Evolutionary conservation across 306 rosid species (phyloP).

Genomic region (Vigna radiata): DNA sequence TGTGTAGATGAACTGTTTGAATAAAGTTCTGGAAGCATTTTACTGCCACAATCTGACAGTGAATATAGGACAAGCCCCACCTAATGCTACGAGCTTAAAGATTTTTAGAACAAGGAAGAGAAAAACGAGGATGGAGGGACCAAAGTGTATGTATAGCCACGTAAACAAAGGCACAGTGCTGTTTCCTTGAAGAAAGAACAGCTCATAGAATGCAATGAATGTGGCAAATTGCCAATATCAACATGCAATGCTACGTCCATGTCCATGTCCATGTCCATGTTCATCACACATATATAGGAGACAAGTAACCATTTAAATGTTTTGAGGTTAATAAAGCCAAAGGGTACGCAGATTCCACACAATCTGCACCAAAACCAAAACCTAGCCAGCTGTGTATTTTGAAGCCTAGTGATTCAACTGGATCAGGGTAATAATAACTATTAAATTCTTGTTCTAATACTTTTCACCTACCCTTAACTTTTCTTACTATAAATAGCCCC

Average conservation of each 20-base stretch:
- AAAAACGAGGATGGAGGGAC: not conserved
- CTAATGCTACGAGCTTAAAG: not conserved
- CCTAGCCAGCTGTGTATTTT: conserved; percentile 49
- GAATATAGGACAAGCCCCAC: not conserved
- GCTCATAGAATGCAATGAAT: conserved; percentile 45
- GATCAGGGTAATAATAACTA: not conserved
- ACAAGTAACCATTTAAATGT: conserved; percentile 21
- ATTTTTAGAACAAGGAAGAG: not conserved
- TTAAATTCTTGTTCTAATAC: conserved; percentile 7
- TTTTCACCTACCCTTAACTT: conserved; percentile 29
- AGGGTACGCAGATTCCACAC: conserved; percentile 23
- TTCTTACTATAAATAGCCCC: conserved; percentile 43
- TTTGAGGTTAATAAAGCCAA: conserved; percentile 30
- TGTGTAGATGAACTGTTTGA: not conserved
- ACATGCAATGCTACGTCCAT: conserved; percentile 37
- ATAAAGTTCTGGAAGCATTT: not conserved
- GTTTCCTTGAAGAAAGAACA: conserved; percentile 34
- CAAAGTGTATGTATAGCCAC: conserved; percentile 41
- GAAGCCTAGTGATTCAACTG: not conserved
- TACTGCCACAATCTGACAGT: not conserved
- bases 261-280: conserved; percentile 12
- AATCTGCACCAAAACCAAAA: conserved; percentile 44
- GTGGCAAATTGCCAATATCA: conserved; percentile 25
- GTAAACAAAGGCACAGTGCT: conserved; percentile 24
- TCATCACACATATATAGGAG: conserved; percentile 17